Conservation (phyloP, 75 land plant genomes). For the Azolla pinnata region DNA sequence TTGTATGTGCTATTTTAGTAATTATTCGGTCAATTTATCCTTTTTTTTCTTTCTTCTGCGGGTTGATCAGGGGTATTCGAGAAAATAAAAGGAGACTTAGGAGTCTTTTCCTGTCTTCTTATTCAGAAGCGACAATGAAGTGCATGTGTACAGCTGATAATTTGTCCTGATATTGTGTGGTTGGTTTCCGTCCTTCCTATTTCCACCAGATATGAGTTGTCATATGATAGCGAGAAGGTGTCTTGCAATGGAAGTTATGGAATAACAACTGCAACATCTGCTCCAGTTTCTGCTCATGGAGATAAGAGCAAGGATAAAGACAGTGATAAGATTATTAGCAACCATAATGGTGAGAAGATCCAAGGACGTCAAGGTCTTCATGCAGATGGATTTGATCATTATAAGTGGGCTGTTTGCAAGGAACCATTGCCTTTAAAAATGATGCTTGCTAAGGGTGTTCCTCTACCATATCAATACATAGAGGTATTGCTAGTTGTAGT, state of each 20-base stretch:
- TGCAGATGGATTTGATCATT: slow-evolving; percentile 40
- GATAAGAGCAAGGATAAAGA: slow-evolving; percentile 44
- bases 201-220: slow-evolving; percentile 91
- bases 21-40: no score
- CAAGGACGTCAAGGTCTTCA: not conserved
- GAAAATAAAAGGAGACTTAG: no score
- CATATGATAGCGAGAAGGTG: slow-evolving; percentile 62
- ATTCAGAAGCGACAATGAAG: no score
- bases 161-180: no score
- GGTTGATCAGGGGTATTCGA: no score
- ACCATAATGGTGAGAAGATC: slow-evolving; percentile 31
- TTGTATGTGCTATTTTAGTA: no score
- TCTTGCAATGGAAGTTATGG: slow-evolving; percentile 34
- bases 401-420: slow-evolving; percentile 78
- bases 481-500: no score
- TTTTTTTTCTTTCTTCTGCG: no score
- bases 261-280: slow-evolving; percentile 41
- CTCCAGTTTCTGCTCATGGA: slow-evolving; percentile 18
- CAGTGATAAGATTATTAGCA: slow-evolving; percentile 36
- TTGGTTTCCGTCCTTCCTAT: no score
- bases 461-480: slow-evolving; percentile 59
- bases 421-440: slow-evolving; percentile 60
- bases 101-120: no score
- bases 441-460: slow-evolving; percentile 75
- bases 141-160: no score